phyloP scores from a whole-genome alignment of 192 early-diverging fungal genomes.

The Phycomyces blakesleeanus region DNA sequence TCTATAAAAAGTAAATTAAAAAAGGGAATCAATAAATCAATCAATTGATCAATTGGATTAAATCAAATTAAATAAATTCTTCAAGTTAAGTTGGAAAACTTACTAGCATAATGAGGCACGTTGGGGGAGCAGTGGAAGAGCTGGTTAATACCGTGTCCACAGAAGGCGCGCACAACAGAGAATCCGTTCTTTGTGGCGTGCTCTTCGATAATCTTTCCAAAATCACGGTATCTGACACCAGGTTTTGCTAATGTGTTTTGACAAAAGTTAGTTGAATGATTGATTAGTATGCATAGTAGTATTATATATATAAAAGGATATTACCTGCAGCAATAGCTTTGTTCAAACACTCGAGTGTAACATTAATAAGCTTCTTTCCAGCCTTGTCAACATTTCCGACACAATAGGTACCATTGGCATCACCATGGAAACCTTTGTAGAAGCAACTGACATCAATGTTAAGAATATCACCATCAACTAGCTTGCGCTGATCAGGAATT shows the following conservation, averaged over 20 bases:
- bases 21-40: neutral
- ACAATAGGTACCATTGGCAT: constrained; percentile 89
- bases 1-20: constrained; percentile 24
- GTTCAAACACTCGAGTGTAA: constrained; percentile 82
- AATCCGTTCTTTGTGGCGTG: constrained; percentile 80
- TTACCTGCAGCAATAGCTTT: constrained; percentile 88
- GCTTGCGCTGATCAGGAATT: constrained; percentile 89
- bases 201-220: constrained; percentile 87
- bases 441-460: constrained; percentile 92
- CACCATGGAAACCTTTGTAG: constrained; percentile 90
- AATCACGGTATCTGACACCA: constrained; percentile 83
- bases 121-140: constrained; percentile 90
- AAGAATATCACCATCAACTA: constrained; percentile 93
- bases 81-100: neutral
- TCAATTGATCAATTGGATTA: no score
- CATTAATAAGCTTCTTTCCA: constrained; percentile 70
- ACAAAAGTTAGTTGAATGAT: no score
- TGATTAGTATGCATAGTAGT: no score
- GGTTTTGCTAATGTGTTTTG: constrained; percentile 73
- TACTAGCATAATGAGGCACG: constrained; percentile 88
- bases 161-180: constrained; percentile 87
- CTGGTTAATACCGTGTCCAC: constrained; percentile 86
- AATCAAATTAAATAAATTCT: no score
- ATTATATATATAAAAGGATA: neutral
- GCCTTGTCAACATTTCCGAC: constrained; percentile 84